Conservation (phyloP, 2,329 filamentous ascomycete genomes). For the Huntiella moniliformis region DNA sequence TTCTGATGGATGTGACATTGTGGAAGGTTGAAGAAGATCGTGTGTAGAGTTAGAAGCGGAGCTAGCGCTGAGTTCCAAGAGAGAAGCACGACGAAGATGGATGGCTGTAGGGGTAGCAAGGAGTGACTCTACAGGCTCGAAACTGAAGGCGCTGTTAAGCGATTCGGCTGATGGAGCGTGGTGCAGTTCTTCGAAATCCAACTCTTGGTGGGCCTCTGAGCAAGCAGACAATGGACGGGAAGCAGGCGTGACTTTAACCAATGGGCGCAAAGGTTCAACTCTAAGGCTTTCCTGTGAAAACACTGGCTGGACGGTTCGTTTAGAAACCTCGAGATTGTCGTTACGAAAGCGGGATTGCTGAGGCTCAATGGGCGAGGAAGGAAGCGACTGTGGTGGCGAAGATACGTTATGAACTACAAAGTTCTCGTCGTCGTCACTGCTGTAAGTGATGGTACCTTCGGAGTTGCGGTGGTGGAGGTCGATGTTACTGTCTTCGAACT, state of each 20-base stretch:
- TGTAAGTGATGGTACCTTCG: slow-evolving; percentile 25
- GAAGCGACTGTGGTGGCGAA: slow-evolving; percentile 3
- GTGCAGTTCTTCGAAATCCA: slow-evolving; percentile 33
- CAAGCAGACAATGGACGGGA: slow-evolving; percentile 10
- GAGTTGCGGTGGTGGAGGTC: slow-evolving; percentile 28
- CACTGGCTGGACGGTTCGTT: slow-evolving; percentile 18
- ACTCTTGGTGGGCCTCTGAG: slow-evolving; percentile 24
- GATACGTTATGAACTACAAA: slow-evolving; percentile 13
- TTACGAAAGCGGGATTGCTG: neutral
- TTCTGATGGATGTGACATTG: slow-evolving; percentile 12
- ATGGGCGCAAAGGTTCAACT: slow-evolving; percentile 34
- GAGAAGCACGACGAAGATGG: slow-evolving; percentile 18
- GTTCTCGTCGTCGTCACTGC: slow-evolving; percentile 11
- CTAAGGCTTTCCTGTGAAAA: slow-evolving; percentile 44
- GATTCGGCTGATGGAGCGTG: slow-evolving; percentile 33
- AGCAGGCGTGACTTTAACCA: slow-evolving; percentile 18
- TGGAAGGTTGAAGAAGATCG: slow-evolving; percentile 16
- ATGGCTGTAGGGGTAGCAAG: slow-evolving; percentile 23
- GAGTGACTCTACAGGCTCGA: slow-evolving; percentile 25
- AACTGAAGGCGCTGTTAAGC: slow-evolving; percentile 33
- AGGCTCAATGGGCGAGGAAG: slow-evolving; percentile 3
- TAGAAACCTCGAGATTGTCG: neutral
- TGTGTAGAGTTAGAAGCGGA: slow-evolving; percentile 13
- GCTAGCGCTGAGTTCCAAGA: slow-evolving; percentile 13
- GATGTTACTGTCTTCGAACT: neutral